Conservation (phyloP, 1,139 yeast genomes). For the Taphrina deformans region DNA sequence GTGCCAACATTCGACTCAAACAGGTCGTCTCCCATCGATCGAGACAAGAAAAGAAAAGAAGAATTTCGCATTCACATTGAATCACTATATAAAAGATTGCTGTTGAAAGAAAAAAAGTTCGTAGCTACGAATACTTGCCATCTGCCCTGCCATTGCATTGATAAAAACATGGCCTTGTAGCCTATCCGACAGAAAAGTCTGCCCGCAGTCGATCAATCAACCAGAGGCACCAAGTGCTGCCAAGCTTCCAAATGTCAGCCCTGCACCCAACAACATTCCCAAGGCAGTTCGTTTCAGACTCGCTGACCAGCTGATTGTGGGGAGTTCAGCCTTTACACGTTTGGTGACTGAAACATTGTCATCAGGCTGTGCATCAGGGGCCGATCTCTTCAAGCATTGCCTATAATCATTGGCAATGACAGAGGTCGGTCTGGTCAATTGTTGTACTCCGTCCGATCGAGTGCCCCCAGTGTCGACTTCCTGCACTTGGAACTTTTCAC, state of each 20-base stretch:
- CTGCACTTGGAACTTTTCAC: too few species aligned
- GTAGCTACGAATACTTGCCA: background rate
- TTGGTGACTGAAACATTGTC: background rate
- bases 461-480: too few species aligned
- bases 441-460: too few species aligned
- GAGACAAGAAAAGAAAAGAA: too few species aligned
- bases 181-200: too few species aligned
- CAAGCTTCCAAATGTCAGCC: conserved; percentile 3
- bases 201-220: too few species aligned
- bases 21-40: too few species aligned
- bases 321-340: background rate
- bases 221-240: conserved; percentile 11
- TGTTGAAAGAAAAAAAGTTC: background rate
- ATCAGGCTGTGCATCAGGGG: background rate
- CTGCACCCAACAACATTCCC: background rate
- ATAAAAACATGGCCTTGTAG: too few species aligned
- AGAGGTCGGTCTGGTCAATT: too few species aligned
- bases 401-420: background rate
- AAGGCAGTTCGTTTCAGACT: background rate
- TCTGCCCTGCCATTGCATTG: background rate
- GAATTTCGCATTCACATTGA: background rate
- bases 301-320: background rate
- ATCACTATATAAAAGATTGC: background rate
- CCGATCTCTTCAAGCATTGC: background rate
- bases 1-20: too few species aligned